These are phyloP conservation scores for Tulasnella sp. DNA, from an alignment of 768 basidiomycete genomes.

Conservation along the genomic window DNA sequence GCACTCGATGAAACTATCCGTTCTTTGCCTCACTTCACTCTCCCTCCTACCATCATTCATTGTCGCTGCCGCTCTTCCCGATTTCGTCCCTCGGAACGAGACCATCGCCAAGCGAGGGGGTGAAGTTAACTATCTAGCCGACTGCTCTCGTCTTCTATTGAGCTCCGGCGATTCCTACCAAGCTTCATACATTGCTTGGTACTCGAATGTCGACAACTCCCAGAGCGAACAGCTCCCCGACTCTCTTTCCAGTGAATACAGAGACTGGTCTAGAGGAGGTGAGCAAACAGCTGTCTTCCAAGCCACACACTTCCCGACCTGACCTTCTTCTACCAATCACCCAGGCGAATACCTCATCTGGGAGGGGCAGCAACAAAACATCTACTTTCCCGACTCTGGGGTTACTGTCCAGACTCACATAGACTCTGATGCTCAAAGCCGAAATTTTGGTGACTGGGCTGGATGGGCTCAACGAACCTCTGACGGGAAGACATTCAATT, in stretches of 20 bases:
- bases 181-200: background rate
- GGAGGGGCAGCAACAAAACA: background rate
- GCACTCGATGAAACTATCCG: background rate
- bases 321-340: background rate
- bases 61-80: background rate
- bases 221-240: background rate
- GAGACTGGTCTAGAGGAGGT: background rate
- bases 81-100: background rate
- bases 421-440: no score
- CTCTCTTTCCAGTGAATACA: background rate
- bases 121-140: background rate
- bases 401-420: no score
- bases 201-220: background rate
- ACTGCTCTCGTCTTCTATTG: background rate
- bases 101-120: background rate
- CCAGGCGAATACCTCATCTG: background rate
- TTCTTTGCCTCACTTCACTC: background rate
- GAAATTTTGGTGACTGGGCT: no score
- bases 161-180: background rate
- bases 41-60: background rate
- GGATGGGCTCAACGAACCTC: no score
- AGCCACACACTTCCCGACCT: background rate
- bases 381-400: background rate
- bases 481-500: no score
- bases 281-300: background rate